Conservation (phyloP, 1,284 basidiomycete genomes). For the Nidula niveotomentosa region DNA sequence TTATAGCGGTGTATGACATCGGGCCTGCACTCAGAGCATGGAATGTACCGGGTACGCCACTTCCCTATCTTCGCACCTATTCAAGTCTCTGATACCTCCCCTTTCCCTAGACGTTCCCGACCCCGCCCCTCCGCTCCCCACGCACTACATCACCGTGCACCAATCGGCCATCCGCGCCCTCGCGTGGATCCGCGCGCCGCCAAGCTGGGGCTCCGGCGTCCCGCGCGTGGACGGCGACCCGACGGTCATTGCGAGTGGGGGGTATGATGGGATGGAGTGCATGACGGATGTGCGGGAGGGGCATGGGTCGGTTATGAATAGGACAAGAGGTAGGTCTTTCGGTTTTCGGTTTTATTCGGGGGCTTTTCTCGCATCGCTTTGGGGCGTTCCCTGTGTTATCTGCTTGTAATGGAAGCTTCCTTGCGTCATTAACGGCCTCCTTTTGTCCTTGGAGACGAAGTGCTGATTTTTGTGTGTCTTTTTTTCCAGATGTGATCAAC, state of each 20-base stretch:
- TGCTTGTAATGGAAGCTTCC: too few relatives aligned
- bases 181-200: slow-evolving; percentile 70
- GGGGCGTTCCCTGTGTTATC: too few relatives aligned
- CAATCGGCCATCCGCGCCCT: slow-evolving; percentile 79
- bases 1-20: slow-evolving; percentile 75
- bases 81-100: not conserved
- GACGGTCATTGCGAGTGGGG: slow-evolving; percentile 70
- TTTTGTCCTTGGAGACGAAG: not conserved
- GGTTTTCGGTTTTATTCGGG: not conserved
- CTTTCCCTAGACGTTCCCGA: slow-evolving; percentile 14
- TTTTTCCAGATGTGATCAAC: slow-evolving; percentile 63
- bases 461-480: not conserved
- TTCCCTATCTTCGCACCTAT: not conserved
- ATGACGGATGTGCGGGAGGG: slow-evolving; percentile 75
- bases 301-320: slow-evolving; percentile 62
- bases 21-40: slow-evolving; percentile 43
- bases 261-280: slow-evolving; percentile 75
- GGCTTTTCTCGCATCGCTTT: not conserved
- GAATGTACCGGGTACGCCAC: slow-evolving; percentile 21
- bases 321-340: slow-evolving; percentile 63
- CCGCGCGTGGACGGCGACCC: slow-evolving; percentile 55
- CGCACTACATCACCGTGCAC: slow-evolving; percentile 71
- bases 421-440: too few relatives aligned
- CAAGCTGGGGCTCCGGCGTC: slow-evolving; percentile 44
- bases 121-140: slow-evolving; percentile 54